Evolutionary conservation across 192 early-diverging fungal genomes (phyloP), one percentile per base, ranked within the genome.

Genomic region (Haplosporangium gracile): DNA sequence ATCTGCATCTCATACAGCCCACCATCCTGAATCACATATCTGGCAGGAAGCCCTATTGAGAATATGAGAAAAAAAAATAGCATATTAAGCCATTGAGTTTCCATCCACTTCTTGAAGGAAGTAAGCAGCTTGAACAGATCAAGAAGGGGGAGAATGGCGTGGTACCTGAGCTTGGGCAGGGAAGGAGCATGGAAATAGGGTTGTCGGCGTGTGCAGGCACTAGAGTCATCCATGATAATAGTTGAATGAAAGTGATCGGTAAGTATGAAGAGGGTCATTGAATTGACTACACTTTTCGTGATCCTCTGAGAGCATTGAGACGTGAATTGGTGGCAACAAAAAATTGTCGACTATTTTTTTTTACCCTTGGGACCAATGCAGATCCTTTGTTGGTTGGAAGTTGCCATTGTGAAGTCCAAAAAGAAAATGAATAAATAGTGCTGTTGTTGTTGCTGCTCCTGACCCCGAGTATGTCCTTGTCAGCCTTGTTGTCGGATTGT

Each of bases 1-100:
- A 85, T 70, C 49, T 88, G 87, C 75, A 87, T 80, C 79, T 91
- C 90, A 34, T 73, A 86, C 11, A 91, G 43, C 43, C 42, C 40
- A 26, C 82, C 87, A 68, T 89, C 82, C 75, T 91, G 88, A 47
- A 91, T 74, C 24, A 89, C 49, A 68, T 85, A 91, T 80, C 90
- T 79, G 26, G 84, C 79, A 16, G 89, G 87, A 32, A 86, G 63
- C 0, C 89, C 89, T 90, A 80, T 75, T 32, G 43, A 53, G 11
- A 49, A 42, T 49, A 7, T 0, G 7, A 42, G 38, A 24, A 22
- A 40, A 22, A 40, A 24, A 15, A 5, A 40, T 8, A 2, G 34
- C 2, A 45, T 16, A n/a, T 72, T 72, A 34, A 26, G 0, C 4
- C 0, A n/a, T 40, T 4, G 39, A 13, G 39, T 6, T 70, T 26